phyloP scores from a whole-genome alignment of 2,329 filamentous ascomycete species.

The Dactylellina sp. region DNA sequence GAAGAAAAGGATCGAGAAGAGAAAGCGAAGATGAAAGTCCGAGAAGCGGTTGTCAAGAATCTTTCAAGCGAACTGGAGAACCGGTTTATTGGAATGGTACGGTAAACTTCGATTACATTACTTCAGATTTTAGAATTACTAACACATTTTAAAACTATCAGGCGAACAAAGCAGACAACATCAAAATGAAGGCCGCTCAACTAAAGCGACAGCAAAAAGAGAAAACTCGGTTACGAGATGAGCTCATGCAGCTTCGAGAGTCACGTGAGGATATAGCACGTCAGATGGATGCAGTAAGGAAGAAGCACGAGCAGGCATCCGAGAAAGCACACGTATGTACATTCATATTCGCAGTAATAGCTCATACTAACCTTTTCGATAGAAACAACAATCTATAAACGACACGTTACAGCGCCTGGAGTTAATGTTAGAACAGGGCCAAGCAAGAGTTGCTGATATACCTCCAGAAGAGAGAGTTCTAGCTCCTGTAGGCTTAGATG shows the following conservation, averaged over 20 bases:
- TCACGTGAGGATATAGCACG: slow-evolving; percentile 58
- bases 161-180: slow-evolving; percentile 52
- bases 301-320: slow-evolving; percentile 57
- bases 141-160: not conserved
- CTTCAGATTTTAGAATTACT: not conserved
- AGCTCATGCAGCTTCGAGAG: slow-evolving; percentile 57
- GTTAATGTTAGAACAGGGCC: slow-evolving; percentile 30
- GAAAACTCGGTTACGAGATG: slow-evolving; percentile 57
- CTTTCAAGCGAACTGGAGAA: slow-evolving; percentile 59
- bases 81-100: slow-evolving; percentile 58
- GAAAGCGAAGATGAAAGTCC: slow-evolving; percentile 55
- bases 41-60: slow-evolving; percentile 55
- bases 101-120: slow-evolving; percentile 1
- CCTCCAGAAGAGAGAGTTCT: slow-evolving; percentile 30
- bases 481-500: slow-evolving; percentile 28
- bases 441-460: slow-evolving; percentile 12
- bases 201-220: slow-evolving; percentile 44
- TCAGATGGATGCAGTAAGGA: slow-evolving; percentile 59
- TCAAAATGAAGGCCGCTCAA: slow-evolving; percentile 50
- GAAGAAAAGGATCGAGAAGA: slow-evolving; percentile 49
- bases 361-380: slow-evolving; percentile 8
- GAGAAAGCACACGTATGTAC: slow-evolving; percentile 57
- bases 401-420: slow-evolving; percentile 41
- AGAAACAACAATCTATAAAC: slow-evolving; percentile 55
- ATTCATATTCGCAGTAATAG: not conserved